Evolutionary conservation across 768 basidiomycete species (phyloP), one percentile per base, ranked within the genome.

Genomic region (Pisolithus microcarpus): DNA sequence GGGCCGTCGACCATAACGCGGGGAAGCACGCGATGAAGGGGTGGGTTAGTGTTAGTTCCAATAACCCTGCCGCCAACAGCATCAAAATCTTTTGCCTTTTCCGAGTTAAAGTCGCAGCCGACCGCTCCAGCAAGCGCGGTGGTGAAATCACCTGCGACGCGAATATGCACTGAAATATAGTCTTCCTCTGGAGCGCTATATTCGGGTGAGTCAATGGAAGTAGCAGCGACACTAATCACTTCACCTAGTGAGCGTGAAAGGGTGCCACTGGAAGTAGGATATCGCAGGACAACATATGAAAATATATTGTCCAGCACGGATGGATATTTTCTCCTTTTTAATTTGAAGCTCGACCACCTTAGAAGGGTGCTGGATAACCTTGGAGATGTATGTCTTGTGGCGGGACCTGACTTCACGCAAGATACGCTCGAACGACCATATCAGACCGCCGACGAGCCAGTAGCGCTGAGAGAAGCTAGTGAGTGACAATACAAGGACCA

Each of bases 1-100:
- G 94, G 94, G 15, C 93, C 94, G 61, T 97, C 94, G 46, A 97
- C 80, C 93, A 96, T 96, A 61, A 97, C 75, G 52, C 94, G 83
- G 9, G 94, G 94, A 4, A 97, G 77, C 7, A 84, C 73, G 36
- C 82, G 76, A 65, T 84, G 85, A 50, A 91, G 54, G 0, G 84
- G 78, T 2, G 80, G 79, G 63, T 78, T 78, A 16, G 72, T 63
- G 42, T 68, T 69, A 28, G 80, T 79, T 16, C 78, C 79, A 19
- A 91, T 68, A 39, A 86, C 80, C 66, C 76, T 80, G 43, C 82
- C 80, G 7, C 79, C 81, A 24, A 64, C 58, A 8, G 66, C 68
- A 16, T 65, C 61, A 3, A 73, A 74, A 19, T 70, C 74, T 52
- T 75, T 75, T 43, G 70, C 71, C 57, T 76, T 77, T 54, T 75